These are phyloP conservation scores for Malbranchea cinnamomea DNA, from an alignment of 2,329 filamentous ascomycete species.

Conservation along the genomic window DNA sequence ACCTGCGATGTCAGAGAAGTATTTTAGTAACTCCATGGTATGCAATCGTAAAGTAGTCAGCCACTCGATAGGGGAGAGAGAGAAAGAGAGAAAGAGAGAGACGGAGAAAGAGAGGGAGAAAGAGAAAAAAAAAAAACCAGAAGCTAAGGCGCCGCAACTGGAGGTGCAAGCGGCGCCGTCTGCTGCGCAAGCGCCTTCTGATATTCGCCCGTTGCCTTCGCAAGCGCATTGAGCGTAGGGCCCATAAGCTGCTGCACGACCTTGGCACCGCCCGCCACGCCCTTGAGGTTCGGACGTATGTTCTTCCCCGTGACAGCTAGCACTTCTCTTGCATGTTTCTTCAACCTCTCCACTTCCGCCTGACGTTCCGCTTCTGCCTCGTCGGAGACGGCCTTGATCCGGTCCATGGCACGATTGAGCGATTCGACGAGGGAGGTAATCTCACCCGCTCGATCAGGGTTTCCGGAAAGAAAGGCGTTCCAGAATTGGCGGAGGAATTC, in stretches of 20 bases:
- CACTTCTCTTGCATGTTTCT: slow-evolving; percentile 54
- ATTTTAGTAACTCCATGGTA: too few species aligned
- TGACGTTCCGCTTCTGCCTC: slow-evolving; percentile 64
- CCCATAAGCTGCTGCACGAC: slow-evolving; percentile 63
- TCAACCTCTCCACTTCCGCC: slow-evolving; percentile 49
- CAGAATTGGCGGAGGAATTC: slow-evolving; percentile 98
- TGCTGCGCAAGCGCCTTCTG: slow-evolving; percentile 52
- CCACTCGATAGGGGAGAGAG: too few species aligned
- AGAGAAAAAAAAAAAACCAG: background rate
- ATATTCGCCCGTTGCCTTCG: slow-evolving; percentile 57
- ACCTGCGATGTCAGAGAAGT: too few species aligned
- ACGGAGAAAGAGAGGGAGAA: too few species aligned
- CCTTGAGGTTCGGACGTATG: slow-evolving; percentile 48
- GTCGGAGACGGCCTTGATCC: slow-evolving; percentile 65
- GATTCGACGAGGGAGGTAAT: slow-evolving; percentile 71
- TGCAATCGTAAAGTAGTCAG: too few species aligned
- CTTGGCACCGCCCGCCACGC: slow-evolving; percentile 58
- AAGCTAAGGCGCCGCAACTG: too few species aligned
- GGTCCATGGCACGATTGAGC: slow-evolving; percentile 56
- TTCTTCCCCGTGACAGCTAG: slow-evolving; percentile 61
- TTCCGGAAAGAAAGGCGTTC: slow-evolving; percentile 78
- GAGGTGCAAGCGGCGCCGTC: slow-evolving; percentile 20
- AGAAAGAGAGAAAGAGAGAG: too few species aligned
- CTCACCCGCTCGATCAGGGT: slow-evolving; percentile 65
- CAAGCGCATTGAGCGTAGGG: slow-evolving; percentile 56